Base-by-base conservation (phyloP, 1,139 yeast genomes). In the Scheffersomyces segobiensis region DNA sequence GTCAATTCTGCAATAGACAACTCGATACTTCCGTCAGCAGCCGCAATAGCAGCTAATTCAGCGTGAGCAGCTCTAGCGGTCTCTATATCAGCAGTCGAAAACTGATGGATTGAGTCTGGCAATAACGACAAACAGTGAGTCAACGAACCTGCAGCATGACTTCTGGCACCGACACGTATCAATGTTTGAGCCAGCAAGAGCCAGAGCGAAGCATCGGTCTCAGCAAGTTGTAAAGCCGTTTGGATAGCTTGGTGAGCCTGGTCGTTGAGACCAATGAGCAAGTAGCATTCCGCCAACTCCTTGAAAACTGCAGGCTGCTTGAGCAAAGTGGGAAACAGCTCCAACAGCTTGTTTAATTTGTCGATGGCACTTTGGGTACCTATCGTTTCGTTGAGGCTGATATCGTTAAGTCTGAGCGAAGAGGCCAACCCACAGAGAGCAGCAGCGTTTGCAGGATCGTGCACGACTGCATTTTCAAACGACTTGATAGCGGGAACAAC, bases 61-160 rank as follows among this genome's bases (percentile, higher is more conserved):
- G 84, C 80, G 67, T 84, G 87, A 3, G 83, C 81, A 24, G 81
- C 77, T 58, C 87, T 71, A 0, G 85, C 83, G 1, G 82, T 76
- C 58, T 82, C 84, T 26, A 82, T 69, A 57, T 81, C 80, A 17
- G 59, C 65, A 10, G 62, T 58, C 53, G 74, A 60, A 57, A 71
- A 74, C 17, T 70, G 69, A 32, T 55, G 59, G 17, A 72, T 56
- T 24, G 66, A 57, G n/a, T 73, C 74, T 0, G 81, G 76, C 53
- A 82, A 69, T 22, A 79, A 71, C 42, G 77, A 70, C 50, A 84
- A 75, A 57, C 84, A 73, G 55, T 79, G 80, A 18, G 79, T 77
- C 56, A 84, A 73, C 2, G 84, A 74, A 26, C 78, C 78, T 3
- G 81, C 77, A 0, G 87, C 85, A 58, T 81, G 85, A 48, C 67